Evolutionary conservation across 345 rosid species (phyloP).

Genomic region (Salix purpurea): DNA sequence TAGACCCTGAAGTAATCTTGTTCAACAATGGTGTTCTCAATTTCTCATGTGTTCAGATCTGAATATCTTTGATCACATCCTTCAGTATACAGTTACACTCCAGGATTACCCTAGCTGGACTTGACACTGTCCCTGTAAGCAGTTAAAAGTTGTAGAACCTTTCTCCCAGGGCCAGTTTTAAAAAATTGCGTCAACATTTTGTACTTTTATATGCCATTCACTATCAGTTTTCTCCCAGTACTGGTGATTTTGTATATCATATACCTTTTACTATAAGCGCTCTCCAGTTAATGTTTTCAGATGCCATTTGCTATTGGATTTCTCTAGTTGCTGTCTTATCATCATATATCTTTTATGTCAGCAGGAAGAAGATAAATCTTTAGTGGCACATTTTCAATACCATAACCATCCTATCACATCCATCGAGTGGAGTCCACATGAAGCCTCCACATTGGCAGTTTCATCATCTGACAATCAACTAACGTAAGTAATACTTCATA

Average conservation of each 20-base stretch:
- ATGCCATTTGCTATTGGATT: background rate
- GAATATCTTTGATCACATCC: background rate
- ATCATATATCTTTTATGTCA: background rate
- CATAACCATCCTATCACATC: conserved; percentile 90
- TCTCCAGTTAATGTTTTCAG: background rate
- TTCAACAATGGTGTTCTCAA: background rate
- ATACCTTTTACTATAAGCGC: background rate
- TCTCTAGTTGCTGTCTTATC: background rate
- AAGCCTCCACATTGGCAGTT: conserved; percentile 80
- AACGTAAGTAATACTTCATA: conserved; percentile 47
- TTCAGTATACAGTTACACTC: background rate
- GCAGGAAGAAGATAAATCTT: conserved; percentile 64
- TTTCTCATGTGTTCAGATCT: background rate
- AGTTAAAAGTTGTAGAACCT: too few relatives aligned
- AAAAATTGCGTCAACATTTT: background rate
- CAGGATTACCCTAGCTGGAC: too few relatives aligned
- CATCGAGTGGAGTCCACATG: conserved; percentile 91
- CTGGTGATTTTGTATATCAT: too few relatives aligned
- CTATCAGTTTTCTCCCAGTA: background rate
- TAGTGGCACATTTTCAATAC: conserved; percentile 84
- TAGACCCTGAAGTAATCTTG: background rate
- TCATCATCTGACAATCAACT: conserved; percentile 84
- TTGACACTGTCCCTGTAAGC: too few relatives aligned
- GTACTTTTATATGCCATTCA: background rate
- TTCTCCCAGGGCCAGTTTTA: background rate